These are phyloP conservation scores for Cladosporium oxysporum DNA, from an alignment of 2,329 filamentous ascomycete species.

Conservation along the genomic window DNA sequence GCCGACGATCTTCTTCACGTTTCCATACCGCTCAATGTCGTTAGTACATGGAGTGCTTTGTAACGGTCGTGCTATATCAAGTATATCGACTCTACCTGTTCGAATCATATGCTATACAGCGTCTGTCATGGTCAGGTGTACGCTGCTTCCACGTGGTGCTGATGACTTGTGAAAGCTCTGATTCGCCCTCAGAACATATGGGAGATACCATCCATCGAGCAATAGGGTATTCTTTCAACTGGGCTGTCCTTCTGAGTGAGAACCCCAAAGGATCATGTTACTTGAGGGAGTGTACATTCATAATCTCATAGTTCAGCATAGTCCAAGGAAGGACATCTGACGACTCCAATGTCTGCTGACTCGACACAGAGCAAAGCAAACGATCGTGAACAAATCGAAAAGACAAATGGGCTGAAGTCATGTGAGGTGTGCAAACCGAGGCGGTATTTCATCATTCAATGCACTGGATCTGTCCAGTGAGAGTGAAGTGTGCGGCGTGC, in stretches of 20 bases:
- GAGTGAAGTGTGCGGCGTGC: neutral
- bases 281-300: neutral
- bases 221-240: neutral
- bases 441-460: neutral
- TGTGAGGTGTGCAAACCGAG: neutral
- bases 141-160: neutral
- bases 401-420: neutral
- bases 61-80: neutral
- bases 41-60: neutral
- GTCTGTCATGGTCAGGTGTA: neutral
- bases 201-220: neutral
- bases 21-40: neutral
- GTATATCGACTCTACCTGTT: neutral
- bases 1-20: slow-evolving; percentile 11
- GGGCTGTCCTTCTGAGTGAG: neutral
- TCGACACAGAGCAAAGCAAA: neutral
- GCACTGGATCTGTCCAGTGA: neutral
- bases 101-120: no score
- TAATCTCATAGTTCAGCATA: neutral
- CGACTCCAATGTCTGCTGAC: neutral
- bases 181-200: neutral
- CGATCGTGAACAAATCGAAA: neutral
- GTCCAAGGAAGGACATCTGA: neutral
- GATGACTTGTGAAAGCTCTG: neutral
- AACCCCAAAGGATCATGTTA: neutral